Percentiles rank a stretch among this genome's conserved stretches.
Evolutionary conservation across 2,329 filamentous ascomycete genomes (phyloP).

Genomic region (Metarhizium anisopliae): DNA sequence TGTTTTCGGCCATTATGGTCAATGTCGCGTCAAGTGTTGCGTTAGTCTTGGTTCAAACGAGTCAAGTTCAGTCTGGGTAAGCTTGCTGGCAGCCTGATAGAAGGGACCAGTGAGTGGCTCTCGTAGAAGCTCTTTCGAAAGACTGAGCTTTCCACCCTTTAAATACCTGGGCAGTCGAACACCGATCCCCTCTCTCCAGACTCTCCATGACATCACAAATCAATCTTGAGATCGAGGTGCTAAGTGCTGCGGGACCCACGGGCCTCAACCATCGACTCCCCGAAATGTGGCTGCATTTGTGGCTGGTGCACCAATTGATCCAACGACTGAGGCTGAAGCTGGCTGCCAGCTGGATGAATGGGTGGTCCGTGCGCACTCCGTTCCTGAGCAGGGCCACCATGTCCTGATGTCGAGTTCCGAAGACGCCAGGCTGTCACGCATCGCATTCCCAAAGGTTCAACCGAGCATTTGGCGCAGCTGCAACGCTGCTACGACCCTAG

Average conservation of each 20-base stretch:
- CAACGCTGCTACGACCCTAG: neutral
- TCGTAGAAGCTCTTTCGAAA: too few relatives aligned
- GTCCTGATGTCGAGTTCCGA: slow-evolving; percentile 14
- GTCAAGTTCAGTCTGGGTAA: too few relatives aligned
- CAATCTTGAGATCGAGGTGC: neutral
- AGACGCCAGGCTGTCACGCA: slow-evolving; percentile 5
- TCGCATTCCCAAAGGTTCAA: neutral
- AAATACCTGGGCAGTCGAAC: slow-evolving; percentile 8
- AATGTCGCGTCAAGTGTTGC: neutral
- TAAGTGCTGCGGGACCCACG: too few relatives aligned
- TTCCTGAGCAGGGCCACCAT: slow-evolving; percentile 15
- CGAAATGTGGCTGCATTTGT: neutral
- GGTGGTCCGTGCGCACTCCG: neutral
- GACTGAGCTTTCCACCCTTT: too few relatives aligned
- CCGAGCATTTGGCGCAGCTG: neutral
- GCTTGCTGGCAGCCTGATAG: neutral
- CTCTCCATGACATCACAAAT: slow-evolving; percentile 6
- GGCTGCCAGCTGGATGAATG: neutral
- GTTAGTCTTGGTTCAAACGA: neutral
- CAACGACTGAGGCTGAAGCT: neutral
- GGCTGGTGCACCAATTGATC: neutral
- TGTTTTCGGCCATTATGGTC: slow-evolving; percentile 1
- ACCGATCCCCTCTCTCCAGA: slow-evolving; percentile 13
- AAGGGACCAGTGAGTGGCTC: too few relatives aligned
- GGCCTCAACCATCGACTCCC: neutral